phyloP scores from a whole-genome alignment of 1,284 basidiomycete genomes.

The Malassezia sp. region DNA sequence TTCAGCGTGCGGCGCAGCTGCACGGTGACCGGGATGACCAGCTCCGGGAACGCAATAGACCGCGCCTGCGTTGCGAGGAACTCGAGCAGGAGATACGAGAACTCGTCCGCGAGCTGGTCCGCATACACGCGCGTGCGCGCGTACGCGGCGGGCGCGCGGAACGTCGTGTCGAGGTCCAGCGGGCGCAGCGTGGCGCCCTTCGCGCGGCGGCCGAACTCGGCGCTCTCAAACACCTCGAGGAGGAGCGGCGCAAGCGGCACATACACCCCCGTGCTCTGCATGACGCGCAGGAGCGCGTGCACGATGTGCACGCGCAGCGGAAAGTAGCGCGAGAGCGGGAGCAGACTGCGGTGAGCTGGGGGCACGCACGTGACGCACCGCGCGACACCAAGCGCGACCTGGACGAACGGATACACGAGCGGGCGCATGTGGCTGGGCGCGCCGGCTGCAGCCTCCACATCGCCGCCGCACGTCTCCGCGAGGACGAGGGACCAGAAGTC shows the following conservation, averaged over 20 bases:
- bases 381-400: slow-evolving; percentile 85
- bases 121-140: slow-evolving; percentile 75
- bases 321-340: slow-evolving; percentile 68
- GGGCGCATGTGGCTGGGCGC: slow-evolving; percentile 67
- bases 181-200: slow-evolving; percentile 82
- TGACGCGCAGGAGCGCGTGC: slow-evolving; percentile 61
- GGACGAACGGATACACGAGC: slow-evolving; percentile 86
- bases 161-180: slow-evolving; percentile 73
- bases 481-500: slow-evolving; percentile 87
- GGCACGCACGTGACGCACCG: no score
- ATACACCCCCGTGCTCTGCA: slow-evolving; percentile 69
- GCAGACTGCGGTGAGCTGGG: no score
- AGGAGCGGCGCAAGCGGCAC: slow-evolving; percentile 77
- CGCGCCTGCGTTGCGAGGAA: slow-evolving; percentile 54
- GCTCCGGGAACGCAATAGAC: slow-evolving; percentile 75
- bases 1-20: slow-evolving; percentile 37
- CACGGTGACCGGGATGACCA: slow-evolving; percentile 71
- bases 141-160: slow-evolving; percentile 79
- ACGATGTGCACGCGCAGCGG: slow-evolving; percentile 67
- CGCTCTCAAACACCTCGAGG: slow-evolving; percentile 71
- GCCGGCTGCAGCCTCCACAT: slow-evolving; percentile 23
- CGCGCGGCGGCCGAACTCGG: slow-evolving; percentile 62
- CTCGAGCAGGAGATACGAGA: slow-evolving; percentile 66
- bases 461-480: slow-evolving; percentile 27
- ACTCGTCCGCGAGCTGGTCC: slow-evolving; percentile 73